Base-by-base conservation (phyloP, 352 stramenopile genomes). In the Phytopythium helicoides region DNA sequence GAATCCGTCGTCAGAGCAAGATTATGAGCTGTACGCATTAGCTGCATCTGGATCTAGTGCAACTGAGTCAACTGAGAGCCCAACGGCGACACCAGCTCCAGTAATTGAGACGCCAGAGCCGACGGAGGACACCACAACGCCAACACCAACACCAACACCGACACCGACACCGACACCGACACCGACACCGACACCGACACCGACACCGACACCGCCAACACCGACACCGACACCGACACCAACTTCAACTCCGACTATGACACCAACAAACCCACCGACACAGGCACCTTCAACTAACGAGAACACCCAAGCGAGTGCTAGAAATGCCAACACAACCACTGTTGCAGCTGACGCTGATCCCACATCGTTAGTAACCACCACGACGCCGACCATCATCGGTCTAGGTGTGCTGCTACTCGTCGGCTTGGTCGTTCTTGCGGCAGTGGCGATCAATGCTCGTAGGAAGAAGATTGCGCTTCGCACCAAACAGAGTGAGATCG, bases 171-270 rank as follows among this genome's bases (percentile, higher is more conserved):
- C n/a, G n/a, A n/a, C n/a, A n/a, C n/a, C n/a, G n/a, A n/a, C n/a
- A n/a, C n/a, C n/a, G n/a, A n/a, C n/a, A n/a, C n/a, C n/a, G n/a
- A n/a, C n/a, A n/a, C n/a, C n/a, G n/a, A n/a, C n/a, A n/a, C n/a
- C n/a, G n/a, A n/a, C n/a, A n/a, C n/a, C n/a, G n/a, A n/a, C n/a
- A n/a, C n/a, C n/a, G n/a, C n/a, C n/a, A n/a, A n/a, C n/a, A n/a
- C n/a, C 53, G 23, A 41, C 25, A 8, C 12, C 42, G 36, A 52
- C 54, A 15, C 47, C 44, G 23, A 56, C 52, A 7, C 52, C 47
- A 19, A 60, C 47, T 26, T 38, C 47, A 42, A 26, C 52, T 11
- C 39, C 63, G 31, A 53, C 56, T 26, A 42, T 52, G 14, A 58
- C 35, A 26, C 22, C 56, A 15, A 21, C 51, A 4, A n/a, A 40